Base-by-base conservation (phyloP, 2,329 filamentous ascomycete species). In the Penicillium italicum region DNA sequence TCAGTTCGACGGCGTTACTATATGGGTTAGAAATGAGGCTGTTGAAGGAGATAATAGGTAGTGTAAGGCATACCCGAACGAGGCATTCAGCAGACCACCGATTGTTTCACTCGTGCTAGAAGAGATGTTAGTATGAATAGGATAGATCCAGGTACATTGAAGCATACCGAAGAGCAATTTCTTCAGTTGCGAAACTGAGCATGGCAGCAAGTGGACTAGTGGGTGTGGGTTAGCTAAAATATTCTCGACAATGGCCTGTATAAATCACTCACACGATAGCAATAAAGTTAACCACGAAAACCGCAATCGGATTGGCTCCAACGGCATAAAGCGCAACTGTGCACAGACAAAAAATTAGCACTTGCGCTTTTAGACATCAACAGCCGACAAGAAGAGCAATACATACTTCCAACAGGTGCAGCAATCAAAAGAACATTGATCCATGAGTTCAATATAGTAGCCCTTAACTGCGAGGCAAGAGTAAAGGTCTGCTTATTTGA, bases 251-350 rank as follows among this genome's bases (percentile, higher is more conserved):
- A n/a, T 26, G 2, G 4, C 11, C 8, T 9, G 37, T 28, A 5
- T 18, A n/a, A 16, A 16, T 16, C 20, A 20, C 69, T 47, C 64
- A 74, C 71, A 97, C 87, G 64, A 97, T 96, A 58, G 92, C 93
- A 61, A 97, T 83, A 67, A 97, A 97, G 77, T 97, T 97, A 74
- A 97, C 83, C 53, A 92, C 84, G 67, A 97, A 97, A 44, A 94
- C 79, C 20, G 80, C 82, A 55, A 88, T 79, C 3, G 80, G 78
- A 66, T 82, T 79, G 49, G 88, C 76, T 11, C 76, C 61, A 18
- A 85, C 75, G 67, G 87, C 91, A 66, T 89, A 84, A 50, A 93
- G 72, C 2, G 83, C 88, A 66, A 96, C 72, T 73, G 22, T 31
- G 9, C 8, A 34, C 16, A 26, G n/a, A 16, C 2, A 41, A 14